Percentiles rank a stretch among this genome's conserved stretches.
These are phyloP conservation scores for Tulasnella sp. DNA, from an alignment of 768 basidiomycete genomes.

Conservation along the genomic window DNA sequence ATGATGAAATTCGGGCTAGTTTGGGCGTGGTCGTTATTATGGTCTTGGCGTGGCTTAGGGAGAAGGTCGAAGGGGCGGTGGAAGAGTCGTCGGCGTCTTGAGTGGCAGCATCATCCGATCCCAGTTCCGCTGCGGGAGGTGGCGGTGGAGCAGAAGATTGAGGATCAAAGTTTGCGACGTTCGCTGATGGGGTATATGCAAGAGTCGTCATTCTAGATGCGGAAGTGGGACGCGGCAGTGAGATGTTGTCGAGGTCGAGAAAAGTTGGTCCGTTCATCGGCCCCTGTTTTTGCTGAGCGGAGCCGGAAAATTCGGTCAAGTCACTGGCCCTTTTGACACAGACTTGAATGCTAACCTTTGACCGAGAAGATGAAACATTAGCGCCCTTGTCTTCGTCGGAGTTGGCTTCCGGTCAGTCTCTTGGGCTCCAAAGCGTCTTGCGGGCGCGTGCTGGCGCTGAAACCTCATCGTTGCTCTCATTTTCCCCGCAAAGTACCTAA, in stretches of 20 bases:
- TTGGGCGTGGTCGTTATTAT: constrained; percentile 7
- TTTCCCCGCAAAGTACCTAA: not conserved
- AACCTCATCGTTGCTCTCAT: not conserved
- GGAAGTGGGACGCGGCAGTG: not conserved
- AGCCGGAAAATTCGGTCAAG: not conserved
- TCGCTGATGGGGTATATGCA: not conserved
- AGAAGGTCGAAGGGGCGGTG: not conserved
- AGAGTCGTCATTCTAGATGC: not conserved
- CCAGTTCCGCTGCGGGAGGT: not conserved
- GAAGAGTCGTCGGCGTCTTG: too few relatives aligned
- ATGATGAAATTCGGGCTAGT: constrained; percentile 13
- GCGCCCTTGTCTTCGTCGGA: constrained; percentile 1
- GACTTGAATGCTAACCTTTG: not conserved
- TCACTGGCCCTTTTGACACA: not conserved
- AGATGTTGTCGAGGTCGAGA: constrained; percentile 21
- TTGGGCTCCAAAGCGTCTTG: constrained; percentile 18
- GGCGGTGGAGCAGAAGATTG: not conserved
- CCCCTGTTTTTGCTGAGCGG: not conserved
- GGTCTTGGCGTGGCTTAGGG: not conserved
- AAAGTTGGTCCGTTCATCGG: constrained; percentile 21
- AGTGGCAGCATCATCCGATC: too few relatives aligned
- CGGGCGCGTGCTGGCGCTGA: constrained; percentile 16
- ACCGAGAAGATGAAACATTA: not conserved
- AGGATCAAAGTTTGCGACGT: not conserved
- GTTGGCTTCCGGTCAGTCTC: not conserved